These are phyloP conservation scores for Aspergillus ellipticus DNA, from an alignment of 495 filamentous ascomycete genomes.

Conservation along the genomic window DNA sequence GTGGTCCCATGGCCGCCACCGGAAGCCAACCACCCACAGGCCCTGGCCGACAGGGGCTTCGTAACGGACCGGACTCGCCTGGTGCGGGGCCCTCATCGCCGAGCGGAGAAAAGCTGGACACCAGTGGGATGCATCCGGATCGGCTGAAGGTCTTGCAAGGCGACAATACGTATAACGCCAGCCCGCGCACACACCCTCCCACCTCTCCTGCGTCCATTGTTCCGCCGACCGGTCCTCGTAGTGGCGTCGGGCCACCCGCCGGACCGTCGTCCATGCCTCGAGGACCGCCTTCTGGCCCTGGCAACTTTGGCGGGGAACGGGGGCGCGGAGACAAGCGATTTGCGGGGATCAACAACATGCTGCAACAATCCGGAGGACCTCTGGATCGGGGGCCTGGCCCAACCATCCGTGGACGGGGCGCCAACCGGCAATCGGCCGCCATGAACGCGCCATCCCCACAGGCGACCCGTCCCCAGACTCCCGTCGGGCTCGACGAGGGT, in stretches of 20 bases:
- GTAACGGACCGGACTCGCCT: slow-evolving; percentile 24
- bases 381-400: slow-evolving; percentile 33
- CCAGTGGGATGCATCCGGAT: slow-evolving; percentile 48
- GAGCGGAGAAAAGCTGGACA: slow-evolving; percentile 24
- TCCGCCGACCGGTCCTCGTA: slow-evolving; percentile 40
- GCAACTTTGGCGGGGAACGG: slow-evolving; percentile 34
- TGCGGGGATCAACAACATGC: slow-evolving; percentile 40
- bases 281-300: slow-evolving; percentile 23
- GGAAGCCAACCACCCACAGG: slow-evolving; percentile 40
- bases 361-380: slow-evolving; percentile 38
- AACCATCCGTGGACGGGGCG: slow-evolving; percentile 37
- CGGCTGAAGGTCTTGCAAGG: slow-evolving; percentile 37
- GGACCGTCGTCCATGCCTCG: slow-evolving; percentile 26
- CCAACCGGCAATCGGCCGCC: slow-evolving; percentile 28
- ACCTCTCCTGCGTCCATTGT: slow-evolving; percentile 21
- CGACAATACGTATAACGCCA: slow-evolving; percentile 20
- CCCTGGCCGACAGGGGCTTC: slow-evolving; percentile 33
- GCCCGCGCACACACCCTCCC: slow-evolving; percentile 19
- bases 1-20: slow-evolving; percentile 19
- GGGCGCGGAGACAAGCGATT: slow-evolving; percentile 44
- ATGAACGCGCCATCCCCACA: slow-evolving; percentile 31
- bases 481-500: slow-evolving; percentile 24
- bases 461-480: slow-evolving; percentile 24
- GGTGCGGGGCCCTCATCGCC: slow-evolving; percentile 21
- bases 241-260: slow-evolving; percentile 21